Evolutionary conservation across 1,139 yeast genomes (phyloP), one percentile per base, ranked within the genome.

Genomic region (Spathaspora jeffriesii): DNA sequence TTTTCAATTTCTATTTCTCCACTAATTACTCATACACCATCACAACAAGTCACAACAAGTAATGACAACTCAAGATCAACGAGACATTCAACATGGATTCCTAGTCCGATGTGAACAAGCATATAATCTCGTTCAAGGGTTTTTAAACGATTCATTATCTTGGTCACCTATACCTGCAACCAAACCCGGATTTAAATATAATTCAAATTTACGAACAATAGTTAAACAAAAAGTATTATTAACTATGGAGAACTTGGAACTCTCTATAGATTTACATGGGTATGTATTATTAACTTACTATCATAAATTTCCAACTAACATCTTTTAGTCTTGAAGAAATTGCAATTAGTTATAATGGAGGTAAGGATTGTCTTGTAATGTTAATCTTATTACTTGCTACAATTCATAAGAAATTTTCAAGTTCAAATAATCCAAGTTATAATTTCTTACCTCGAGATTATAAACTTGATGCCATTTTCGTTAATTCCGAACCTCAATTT

Each of bases 361-460:
- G 97, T 2, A 90, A 90, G 59, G 97, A 90, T 65, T 90, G 97
- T 57, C 73, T 88, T 30, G 96, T 89, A 40, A 85, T 89, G 88
- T 73, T 90, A 42, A 70, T 88, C 13, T 62, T 90, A 2, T 76
- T 85, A 36, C 66, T 88, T 48, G 84, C 90, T 1, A 79, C 83
- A 5, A 69, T 86, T 5, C 77, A 80, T 57, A 64, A 65, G 36
- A 66, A 67, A 48, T 60, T 56, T 49, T 44, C 51, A 3, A 37
- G 46, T 15, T 20, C 50, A 2, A 45, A 47, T 20, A 39, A 49
- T 13, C 54, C 53, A 8, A 22, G 50, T 7, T 45, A 43, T 14
- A 49, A 55, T 25, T 42, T 50, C 40, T 53, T 68, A 7, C 70
- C 69, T 5, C 52, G 50, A 5, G 65, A 74, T 42, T 70, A 71